phyloP scores from a whole-genome alignment of 2,329 filamentous ascomycete genomes.

The Fusarium chaquense region DNA sequence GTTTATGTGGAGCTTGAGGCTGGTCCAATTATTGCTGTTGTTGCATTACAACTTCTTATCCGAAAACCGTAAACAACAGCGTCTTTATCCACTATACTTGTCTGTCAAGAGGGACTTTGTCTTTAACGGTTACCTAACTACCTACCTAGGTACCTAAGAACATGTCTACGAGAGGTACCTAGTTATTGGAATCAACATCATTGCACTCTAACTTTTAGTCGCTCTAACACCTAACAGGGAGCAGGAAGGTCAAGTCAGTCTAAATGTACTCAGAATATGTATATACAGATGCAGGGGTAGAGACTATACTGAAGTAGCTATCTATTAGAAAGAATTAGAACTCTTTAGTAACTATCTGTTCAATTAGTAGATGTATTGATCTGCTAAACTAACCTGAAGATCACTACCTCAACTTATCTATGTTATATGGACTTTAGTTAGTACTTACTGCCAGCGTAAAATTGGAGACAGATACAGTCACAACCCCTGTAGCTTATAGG shows the following conservation, averaged over 20 bases:
- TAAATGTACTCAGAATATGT: neutral
- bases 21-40: neutral
- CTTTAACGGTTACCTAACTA: neutral
- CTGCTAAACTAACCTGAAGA: neutral
- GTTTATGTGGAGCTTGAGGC: neutral
- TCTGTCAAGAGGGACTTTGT: neutral
- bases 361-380: neutral
- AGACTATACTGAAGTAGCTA: neutral
- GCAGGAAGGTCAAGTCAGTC: neutral
- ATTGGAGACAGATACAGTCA: neutral
- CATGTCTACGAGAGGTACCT: neutral
- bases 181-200: neutral
- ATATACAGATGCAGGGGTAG: neutral
- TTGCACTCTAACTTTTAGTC: neutral
- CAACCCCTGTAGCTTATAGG: neutral
- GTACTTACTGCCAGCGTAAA: neutral
- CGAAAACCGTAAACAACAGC: neutral
- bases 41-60: neutral
- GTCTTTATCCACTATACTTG: neutral
- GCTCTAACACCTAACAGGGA: neutral
- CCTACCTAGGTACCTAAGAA: too few species aligned
- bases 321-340: neutral
- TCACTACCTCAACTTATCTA: neutral
- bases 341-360: neutral
- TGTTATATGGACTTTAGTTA: neutral